Evolutionary conservation across 148 eudicot species (phyloP), one percentile per base, ranked within the genome.

Genomic region (Rhododendron mucronatum): DNA sequence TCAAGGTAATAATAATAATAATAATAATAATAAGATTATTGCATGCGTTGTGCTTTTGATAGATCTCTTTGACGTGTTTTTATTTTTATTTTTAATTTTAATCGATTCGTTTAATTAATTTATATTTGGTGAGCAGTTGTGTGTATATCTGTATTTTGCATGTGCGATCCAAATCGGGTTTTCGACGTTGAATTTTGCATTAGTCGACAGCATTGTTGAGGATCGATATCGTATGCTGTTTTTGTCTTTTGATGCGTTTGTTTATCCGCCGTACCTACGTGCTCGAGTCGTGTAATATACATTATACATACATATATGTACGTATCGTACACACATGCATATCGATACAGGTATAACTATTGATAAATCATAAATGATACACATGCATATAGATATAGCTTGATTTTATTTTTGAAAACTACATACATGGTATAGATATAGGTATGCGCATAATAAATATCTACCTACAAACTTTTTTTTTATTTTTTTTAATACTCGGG

Each of bases 1-100:
- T 96, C 85, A 96, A 96, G 98, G 98, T 47, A 47, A 47, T 47
- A 1, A 47, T 47, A 41, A 41, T 94, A 50, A 4, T 4, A 4
- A 2, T 3, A 48, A 44, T n/a, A 8, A 1, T 39, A 3, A 4
- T 51, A n/a, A n/a, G n/a, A n/a, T n/a, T n/a, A n/a, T 35, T 69
- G 79, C 12, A 6, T 69, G 23, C 30, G 3, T 26, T 85, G 5
- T 14, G 51, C 21, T 33, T 61, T 15, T 80, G 2, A 51, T 21
- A 15, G 4, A n/a, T 67, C 30, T 30, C 26, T 4, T 18, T 33
- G 13, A 7, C 10, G 26, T 63, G 26, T 21, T 21, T n/a, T 65
- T 8, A 8, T 65, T 65, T n/a, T 33, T 33, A 0, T 33, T 33
- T 33, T 33, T 30, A 30, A 33, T 33, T 33, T 3, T 0, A 20